Base-by-base conservation (phyloP, 306 rosid genomes). In the Lablab purpureus region DNA sequence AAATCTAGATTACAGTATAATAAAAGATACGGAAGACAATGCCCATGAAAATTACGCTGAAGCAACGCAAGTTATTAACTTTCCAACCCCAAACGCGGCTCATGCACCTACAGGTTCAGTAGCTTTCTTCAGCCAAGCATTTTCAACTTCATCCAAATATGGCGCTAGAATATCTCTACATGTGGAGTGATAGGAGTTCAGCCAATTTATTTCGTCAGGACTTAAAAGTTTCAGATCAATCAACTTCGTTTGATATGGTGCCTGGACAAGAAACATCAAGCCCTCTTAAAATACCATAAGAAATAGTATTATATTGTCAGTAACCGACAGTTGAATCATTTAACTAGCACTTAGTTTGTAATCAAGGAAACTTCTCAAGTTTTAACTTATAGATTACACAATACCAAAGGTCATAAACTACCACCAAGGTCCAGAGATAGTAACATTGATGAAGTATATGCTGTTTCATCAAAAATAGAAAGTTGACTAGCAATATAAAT, bases 221-320 rank as follows among this genome's bases (percentile, higher is more conserved):
- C 52, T 77, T 56, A 96, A 85, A 77, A 87, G 88, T 62, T 86
- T 90, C 74, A 75, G 73, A 81, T 96, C 94, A 73, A 96, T 90
- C 87, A 96, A 76, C 91, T 96, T 96, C 71, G 58, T 87, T 77
- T 93, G 99, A 71, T 85, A 96, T 15, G 99, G 99, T 82, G 97
- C 93, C 99, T 95, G 88, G 9, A 82, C 30, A 72, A 74, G 58
- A 73, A 81, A 81, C 82, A 73, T 52, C 71, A 68, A 40, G 32
- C 59, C 80, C 21, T 68, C 54, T 23, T 27, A 30, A 74, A 77
- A 63, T 27, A 28, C 52, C 32, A 67, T 32, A 37, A 81, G 56
- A 60, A 80, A 51, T 21, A 27, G 15, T 28, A 60, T 58, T 80
- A 47, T 41, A 28, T 23, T 45, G 28, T 49, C 15, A 19, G 43